phyloP scores from a whole-genome alignment of 768 basidiomycete genomes.

The Boletus sp. region DNA sequence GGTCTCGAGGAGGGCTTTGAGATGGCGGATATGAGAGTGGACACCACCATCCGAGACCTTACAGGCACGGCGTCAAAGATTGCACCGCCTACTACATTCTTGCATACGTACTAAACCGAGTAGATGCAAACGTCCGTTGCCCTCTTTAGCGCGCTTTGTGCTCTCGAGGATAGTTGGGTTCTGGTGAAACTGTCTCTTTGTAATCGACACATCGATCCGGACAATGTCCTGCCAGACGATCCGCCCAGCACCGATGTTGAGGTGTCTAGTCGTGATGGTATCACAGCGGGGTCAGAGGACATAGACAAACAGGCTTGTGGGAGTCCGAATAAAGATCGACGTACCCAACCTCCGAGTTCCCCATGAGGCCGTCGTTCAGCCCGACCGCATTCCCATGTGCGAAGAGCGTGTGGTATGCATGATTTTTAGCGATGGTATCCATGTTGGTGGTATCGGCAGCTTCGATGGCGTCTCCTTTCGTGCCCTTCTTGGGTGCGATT shows the following conservation, averaged over 20 bases:
- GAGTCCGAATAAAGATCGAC: slow-evolving; percentile 27
- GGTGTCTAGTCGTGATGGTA: slow-evolving; percentile 53
- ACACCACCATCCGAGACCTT: slow-evolving; percentile 94
- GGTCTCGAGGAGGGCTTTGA: slow-evolving; percentile 86
- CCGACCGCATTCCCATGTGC: slow-evolving; percentile 94
- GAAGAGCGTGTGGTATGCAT: slow-evolving; percentile 67
- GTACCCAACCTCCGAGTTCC: slow-evolving; percentile 96
- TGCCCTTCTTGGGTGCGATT: slow-evolving; percentile 61
- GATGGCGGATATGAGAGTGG: slow-evolving; percentile 92
- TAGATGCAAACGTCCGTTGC: slow-evolving; percentile 83
- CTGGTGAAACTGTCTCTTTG: slow-evolving; percentile 85
- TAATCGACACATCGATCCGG: slow-evolving; percentile 88
- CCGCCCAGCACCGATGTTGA: slow-evolving; percentile 94
- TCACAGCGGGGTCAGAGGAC: neutral
- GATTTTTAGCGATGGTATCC: slow-evolving; percentile 79
- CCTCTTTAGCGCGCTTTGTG: slow-evolving; percentile 76
- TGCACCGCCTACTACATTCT: neutral
- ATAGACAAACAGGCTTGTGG: neutral
- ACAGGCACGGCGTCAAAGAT: neutral
- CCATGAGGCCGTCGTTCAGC: slow-evolving; percentile 92
- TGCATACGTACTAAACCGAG: slow-evolving; percentile 69
- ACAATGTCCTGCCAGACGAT: slow-evolving; percentile 99
- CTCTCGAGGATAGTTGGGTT: slow-evolving; percentile 68
- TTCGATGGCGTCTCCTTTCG: slow-evolving; percentile 86
- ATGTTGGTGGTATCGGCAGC: slow-evolving; percentile 84